Conservation (phyloP, 2,329 filamentous ascomycete genomes). For the Xylaria sp. region DNA sequence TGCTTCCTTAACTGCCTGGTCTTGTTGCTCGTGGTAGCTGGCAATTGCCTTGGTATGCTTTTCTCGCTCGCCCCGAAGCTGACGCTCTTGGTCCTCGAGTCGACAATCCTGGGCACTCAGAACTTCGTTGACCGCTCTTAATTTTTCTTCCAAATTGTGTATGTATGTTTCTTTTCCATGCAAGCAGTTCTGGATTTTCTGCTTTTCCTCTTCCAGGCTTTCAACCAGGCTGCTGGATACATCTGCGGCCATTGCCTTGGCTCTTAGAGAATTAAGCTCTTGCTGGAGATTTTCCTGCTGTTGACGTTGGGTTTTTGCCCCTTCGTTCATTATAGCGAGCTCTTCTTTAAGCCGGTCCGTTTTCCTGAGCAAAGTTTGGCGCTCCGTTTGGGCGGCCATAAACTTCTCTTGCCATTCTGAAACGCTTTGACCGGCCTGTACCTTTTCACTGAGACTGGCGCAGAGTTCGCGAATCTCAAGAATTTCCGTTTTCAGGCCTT, state of each 20-base stretch:
- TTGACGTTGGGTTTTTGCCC: conserved; percentile 28
- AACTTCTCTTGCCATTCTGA: conserved; percentile 42
- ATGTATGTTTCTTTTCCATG: conserved; percentile 37
- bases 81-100: conserved; percentile 35
- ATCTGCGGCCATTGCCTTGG: conserved; percentile 22
- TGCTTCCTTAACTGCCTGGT: conserved; percentile 45
- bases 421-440: conserved; percentile 24
- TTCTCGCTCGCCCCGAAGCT: conserved; percentile 37
- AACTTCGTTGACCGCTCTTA: conserved; percentile 33
- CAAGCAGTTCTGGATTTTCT: conserved; percentile 30
- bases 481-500: conserved; percentile 30
- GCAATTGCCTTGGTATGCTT: conserved; percentile 34
- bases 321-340: conserved; percentile 25
- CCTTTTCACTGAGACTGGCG: conserved; percentile 19
- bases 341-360: conserved; percentile 39
- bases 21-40: conserved; percentile 31
- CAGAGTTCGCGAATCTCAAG: conserved; percentile 25
- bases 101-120: conserved; percentile 30
- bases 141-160: conserved; percentile 27
- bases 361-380: conserved; percentile 33
- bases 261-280: conserved; percentile 31
- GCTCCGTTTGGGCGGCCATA: conserved; percentile 14
- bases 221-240: conserved; percentile 26
- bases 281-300: conserved; percentile 32
- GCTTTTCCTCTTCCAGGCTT: conserved; percentile 29